A percentile compares a stretch with the other conserved stretches of the same genome.
These are phyloP conservation scores for Zasmidium angulare DNA, from an alignment of 2,329 filamentous ascomycete genomes.

Conservation along the genomic window DNA sequence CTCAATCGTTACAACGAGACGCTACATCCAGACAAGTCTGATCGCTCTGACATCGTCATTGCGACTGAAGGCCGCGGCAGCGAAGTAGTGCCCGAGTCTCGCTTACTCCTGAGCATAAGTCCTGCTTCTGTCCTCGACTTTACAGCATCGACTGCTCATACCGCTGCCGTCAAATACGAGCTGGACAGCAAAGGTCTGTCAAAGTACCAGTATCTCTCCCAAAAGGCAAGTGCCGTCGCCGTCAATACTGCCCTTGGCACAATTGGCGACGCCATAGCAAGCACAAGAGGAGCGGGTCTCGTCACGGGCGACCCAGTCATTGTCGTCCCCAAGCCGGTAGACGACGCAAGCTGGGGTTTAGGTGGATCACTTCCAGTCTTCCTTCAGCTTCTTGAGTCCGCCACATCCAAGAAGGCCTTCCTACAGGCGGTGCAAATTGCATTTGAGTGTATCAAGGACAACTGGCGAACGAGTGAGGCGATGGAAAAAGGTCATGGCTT, in stretches of 20 bases:
- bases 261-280: constrained; percentile 83
- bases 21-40: constrained; percentile 83
- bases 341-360: constrained; percentile 88
- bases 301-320: constrained; percentile 82
- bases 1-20: constrained; percentile 90
- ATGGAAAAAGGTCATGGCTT: constrained; percentile 97
- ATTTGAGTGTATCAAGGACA: constrained; percentile 81
- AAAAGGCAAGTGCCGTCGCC: constrained; percentile 73
- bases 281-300: constrained; percentile 76
- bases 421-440: constrained; percentile 78
- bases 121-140: constrained; percentile 78
- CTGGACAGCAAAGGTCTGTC: constrained; percentile 51
- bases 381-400: constrained; percentile 78
- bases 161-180: constrained; percentile 16
- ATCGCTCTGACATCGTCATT: constrained; percentile 84
- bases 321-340: constrained; percentile 76
- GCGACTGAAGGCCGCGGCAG: constrained; percentile 86
- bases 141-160: constrained; percentile 44
- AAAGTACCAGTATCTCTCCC: constrained; percentile 63
- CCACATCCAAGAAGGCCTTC: constrained; percentile 68
- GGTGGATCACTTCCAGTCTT: constrained; percentile 87
- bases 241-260: constrained; percentile 86
- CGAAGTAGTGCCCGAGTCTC: constrained; percentile 74
- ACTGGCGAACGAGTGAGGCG: constrained; percentile 96
- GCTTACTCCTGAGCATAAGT: constrained; percentile 78